Evolutionary conservation across 805 yeast species (phyloP), one percentile per base, ranked within the genome.

Genomic region (Tetrapisispora namnaoensis): DNA sequence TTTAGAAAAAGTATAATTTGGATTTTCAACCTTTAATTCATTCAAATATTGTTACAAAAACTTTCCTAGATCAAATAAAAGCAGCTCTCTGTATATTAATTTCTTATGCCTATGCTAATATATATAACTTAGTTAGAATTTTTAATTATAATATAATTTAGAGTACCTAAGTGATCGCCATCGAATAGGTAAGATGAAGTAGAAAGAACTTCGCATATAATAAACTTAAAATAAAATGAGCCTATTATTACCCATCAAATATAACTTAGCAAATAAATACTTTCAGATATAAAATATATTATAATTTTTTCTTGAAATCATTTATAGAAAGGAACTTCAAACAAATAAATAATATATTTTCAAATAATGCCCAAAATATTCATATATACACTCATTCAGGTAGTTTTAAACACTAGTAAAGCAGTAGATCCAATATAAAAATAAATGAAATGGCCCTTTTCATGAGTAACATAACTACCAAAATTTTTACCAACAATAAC

Each of bases 381-480:
- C 28, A 8, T 24, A 24, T 4, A 24, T n/a, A 24, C 8, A 24
- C 8, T 24, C 8, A 21, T 28, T 57, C 66, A 80, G 36, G 82
- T 78, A 44, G 87, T 83, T 66, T 80, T 84, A 67, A 85, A 85
- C 9, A 82, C 70, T 52, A 85, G 68, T 55, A 82, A 75, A 3
- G 93, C 93, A 47, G 76, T 67, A 39, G 79, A 78, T 35, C 80
- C 90, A 54, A 83, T 72, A 67, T 83, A 85, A 59, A 80, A 83
- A 59, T 86, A 85, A 13, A 80, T 70, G 58, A 86, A 86, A 57
- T 72, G 73, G 1, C 89, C 90, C 55, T 79, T 79, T 64, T 84
- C 86, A 60, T 86, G 93, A 13, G 90, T 82, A 18, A 86, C 88
- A 61, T 81, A 83, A 44, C 84, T 77, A 3, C 93, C 91, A 65